Percentiles rank a stretch among this genome's conserved stretches.
phyloP scores from a whole-genome alignment of 108 stramenopile species.

The Nannochloropsis gaditana region DNA sequence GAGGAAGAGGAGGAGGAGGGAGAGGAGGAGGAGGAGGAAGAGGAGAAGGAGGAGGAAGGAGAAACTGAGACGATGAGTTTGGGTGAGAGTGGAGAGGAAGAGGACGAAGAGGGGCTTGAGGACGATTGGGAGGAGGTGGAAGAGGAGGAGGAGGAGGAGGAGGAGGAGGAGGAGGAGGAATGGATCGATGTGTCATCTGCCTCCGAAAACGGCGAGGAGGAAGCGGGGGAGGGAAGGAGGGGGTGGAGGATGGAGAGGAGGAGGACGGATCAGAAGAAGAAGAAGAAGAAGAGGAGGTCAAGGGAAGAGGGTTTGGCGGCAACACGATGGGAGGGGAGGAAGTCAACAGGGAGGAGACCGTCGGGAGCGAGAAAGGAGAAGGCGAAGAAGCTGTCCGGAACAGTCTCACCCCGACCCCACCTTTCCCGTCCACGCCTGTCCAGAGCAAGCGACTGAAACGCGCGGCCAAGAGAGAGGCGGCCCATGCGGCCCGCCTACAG shows the following conservation, averaged over 20 bases:
- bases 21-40: slow-evolving; percentile 56
- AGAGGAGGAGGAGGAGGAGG: slow-evolving; percentile 26
- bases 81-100: slow-evolving; percentile 30
- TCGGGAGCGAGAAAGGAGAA: not conserved
- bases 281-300: slow-evolving; percentile 59
- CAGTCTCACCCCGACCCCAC: not conserved
- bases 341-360: slow-evolving; percentile 30
- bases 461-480: not conserved
- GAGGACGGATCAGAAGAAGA: slow-evolving; percentile 56
- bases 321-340: slow-evolving; percentile 21
- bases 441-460: not conserved
- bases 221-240: slow-evolving; percentile 47
- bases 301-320: not conserved
- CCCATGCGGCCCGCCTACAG: not conserved
- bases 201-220: slow-evolving; percentile 53
- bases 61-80: slow-evolving; percentile 42
- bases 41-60: slow-evolving; percentile 56
- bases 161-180: slow-evolving; percentile 27
- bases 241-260: slow-evolving; percentile 56
- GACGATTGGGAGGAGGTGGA: slow-evolving; percentile 25
- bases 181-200: slow-evolving; percentile 12
- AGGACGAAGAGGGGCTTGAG: slow-evolving; percentile 15
- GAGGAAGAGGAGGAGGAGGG: slow-evolving; percentile 45
- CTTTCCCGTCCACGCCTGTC: not conserved
- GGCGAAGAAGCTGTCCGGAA: not conserved